Conservation (phyloP, 495 filamentous ascomycete species). For the Penicillium longicatenatum region DNA sequence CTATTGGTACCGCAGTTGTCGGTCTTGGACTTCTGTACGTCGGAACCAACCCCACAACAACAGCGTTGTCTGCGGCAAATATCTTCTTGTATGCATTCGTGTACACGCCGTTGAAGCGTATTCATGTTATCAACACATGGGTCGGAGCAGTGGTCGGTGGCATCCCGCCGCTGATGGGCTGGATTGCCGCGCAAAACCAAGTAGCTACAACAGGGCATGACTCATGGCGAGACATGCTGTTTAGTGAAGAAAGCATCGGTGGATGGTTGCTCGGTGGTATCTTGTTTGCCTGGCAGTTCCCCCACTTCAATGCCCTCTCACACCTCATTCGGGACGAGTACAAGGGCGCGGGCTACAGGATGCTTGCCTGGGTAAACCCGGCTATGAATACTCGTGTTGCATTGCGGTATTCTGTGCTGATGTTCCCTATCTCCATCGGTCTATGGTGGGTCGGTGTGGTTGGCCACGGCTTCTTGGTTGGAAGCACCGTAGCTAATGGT, state of each 20-base stretch:
- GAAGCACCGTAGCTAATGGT: slow-evolving; percentile 78
- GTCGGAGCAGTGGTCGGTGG: slow-evolving; percentile 89
- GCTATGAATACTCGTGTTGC: slow-evolving; percentile 82
- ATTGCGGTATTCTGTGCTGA: slow-evolving; percentile 80
- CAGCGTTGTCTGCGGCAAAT: slow-evolving; percentile 81
- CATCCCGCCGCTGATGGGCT: slow-evolving; percentile 96
- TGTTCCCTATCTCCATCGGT: slow-evolving; percentile 84
- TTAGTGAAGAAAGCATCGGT: slow-evolving; percentile 68
- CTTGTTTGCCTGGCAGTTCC: slow-evolving; percentile 96
- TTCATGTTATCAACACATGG: slow-evolving; percentile 92
- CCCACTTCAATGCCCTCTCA: slow-evolving; percentile 92
- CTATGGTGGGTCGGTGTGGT: slow-evolving; percentile 81
- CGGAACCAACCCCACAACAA: slow-evolving; percentile 91
- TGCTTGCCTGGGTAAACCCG: slow-evolving; percentile 90
- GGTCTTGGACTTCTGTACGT: slow-evolving; percentile 76
- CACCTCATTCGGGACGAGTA: slow-evolving; percentile 91
- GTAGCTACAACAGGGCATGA: slow-evolving; percentile 70
- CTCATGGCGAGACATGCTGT: slow-evolving; percentile 77
- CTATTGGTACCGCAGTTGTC: slow-evolving; percentile 61
- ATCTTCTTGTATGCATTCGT: slow-evolving; percentile 87
- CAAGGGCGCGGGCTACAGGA: slow-evolving; percentile 80
- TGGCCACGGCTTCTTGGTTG: slow-evolving; percentile 81
- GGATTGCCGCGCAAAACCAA: slow-evolving; percentile 90
- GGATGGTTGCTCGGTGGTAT: slow-evolving; percentile 87
- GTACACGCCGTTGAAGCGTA: slow-evolving; percentile 89